phyloP scores from a whole-genome alignment of 306 rosid genomes.

The Phaseolus lunatus region DNA sequence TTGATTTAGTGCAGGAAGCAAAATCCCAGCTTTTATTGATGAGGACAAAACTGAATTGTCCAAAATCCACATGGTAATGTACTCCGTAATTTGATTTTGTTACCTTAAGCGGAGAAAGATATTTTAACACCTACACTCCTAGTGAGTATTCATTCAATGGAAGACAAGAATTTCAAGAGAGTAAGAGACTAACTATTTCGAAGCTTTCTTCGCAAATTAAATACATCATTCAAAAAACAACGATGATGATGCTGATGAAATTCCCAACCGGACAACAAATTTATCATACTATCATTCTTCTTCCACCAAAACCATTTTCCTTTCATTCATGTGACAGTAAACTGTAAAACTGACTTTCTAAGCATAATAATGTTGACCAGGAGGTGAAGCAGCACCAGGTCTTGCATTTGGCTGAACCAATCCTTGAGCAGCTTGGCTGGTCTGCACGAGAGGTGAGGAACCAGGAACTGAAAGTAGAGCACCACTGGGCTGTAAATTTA shows the following conservation, averaged over 20 bases:
- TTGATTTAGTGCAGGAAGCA: too few relatives aligned
- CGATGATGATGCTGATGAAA: constrained; percentile 11
- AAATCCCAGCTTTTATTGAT: too few relatives aligned
- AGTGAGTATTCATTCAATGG: constrained; percentile 6
- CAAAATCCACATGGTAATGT: constrained; percentile 15
- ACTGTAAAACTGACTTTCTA: constrained; percentile 23
- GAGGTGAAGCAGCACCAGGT: constrained; percentile 50
- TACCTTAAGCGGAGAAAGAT: not conserved
- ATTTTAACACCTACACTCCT: not conserved
- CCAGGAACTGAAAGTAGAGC: constrained; percentile 57
- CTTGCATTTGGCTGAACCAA: constrained; percentile 44
- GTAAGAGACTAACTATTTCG: not conserved
- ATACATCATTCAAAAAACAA: constrained; percentile 30
- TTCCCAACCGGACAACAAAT: constrained; percentile 25
- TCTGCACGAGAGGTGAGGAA: constrained; percentile 50
- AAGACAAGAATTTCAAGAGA: not conserved
- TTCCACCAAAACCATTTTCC: constrained; percentile 31
- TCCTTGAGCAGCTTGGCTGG: constrained; percentile 43
- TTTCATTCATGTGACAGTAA: constrained; percentile 13
- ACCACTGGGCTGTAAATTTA: constrained; percentile 53
- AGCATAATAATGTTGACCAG: constrained; percentile 52
- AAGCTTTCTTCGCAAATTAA: constrained; percentile 11
- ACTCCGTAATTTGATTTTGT: not conserved
- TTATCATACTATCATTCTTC: constrained; percentile 24
- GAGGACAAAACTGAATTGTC: not conserved